Base-by-base conservation (phyloP, 1,284 basidiomycete species). In the Ustilago curta region DNA sequence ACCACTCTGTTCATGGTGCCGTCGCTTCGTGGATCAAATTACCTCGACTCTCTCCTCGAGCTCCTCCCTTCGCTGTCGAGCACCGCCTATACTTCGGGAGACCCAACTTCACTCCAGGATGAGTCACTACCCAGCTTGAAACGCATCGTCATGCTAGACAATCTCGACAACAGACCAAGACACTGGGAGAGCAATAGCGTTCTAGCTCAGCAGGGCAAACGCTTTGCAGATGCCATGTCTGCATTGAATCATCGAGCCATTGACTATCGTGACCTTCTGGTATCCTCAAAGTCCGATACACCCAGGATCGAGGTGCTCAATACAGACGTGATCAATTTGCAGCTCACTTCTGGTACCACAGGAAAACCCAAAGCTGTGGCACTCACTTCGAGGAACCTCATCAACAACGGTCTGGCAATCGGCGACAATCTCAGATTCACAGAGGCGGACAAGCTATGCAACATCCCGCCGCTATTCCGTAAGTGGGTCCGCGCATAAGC, bases 271-370 rank as follows among this genome's bases (percentile, higher is more conserved):
- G 76, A 78, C 9, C 68, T 81, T n/a, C 68, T 81, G 4, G 42
- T 62, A 19, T 58, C 55, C 12, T 42, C 67, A n/a, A 91, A 70
- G 85, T 89, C 11, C 77, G 91, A 21, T 84, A 90, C 4, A 91
- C 90, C 90, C 81, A 88, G 60, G 88, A 77, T 65, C 11, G 47
- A 70, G 2, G 59, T 80, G 61, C 59, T 87, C 14, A 88, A 89
- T 44, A 89, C 92, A 61, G 92, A 93, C 42, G 87, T 93, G 2
- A 90, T 93, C 58, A 94, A 93, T 79, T 77, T 94, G 65, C 92
- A 72, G 54, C 66, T 76, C 31, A 75, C 72, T 5, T 70, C 67
- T 18, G 72, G 72, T 5, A 75, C 72, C 5, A 75, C 72, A 21
- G 72, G 72, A 3, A 44, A 62, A 52, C 79, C 79, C 3, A 81